Evolutionary conservation across 768 basidiomycete genomes (phyloP).

Genomic region (Serendipita sp.): DNA sequence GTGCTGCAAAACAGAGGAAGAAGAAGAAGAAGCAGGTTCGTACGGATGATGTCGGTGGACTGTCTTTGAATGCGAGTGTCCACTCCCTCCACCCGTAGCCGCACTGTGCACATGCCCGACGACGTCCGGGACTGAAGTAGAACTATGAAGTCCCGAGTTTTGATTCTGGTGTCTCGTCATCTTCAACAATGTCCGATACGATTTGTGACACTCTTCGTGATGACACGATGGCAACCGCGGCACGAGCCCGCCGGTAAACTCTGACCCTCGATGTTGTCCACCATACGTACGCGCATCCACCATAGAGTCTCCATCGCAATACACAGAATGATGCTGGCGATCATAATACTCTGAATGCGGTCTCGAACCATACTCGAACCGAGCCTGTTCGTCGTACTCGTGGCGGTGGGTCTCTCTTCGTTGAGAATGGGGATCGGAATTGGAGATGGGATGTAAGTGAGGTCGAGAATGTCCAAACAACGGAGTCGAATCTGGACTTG

Average conservation of each 20-base stretch:
- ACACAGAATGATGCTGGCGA: neutral
- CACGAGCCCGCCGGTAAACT: neutral
- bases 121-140: neutral
- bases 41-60: conserved; percentile 2
- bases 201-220: conserved; percentile 29
- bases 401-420: neutral
- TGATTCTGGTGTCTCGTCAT: conserved; percentile 13
- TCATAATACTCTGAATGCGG: neutral
- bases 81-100: neutral
- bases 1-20: no score
- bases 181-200: conserved; percentile 25
- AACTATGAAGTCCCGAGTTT: neutral
- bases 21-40: neutral
- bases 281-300: no score
- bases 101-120: neutral
- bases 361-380: no score
- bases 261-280: neutral
- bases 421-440: neutral
- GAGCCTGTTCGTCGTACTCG: conserved; percentile 23
- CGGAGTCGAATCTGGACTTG: conserved; percentile 41
- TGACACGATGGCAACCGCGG: conserved; percentile 25
- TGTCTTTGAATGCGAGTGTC: neutral
- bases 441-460: conserved; percentile 15
- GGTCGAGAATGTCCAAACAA: conserved; percentile 12
- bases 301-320: neutral